Base-by-base conservation (phyloP, 2,329 filamentous ascomycete genomes). In the Pleomassaria siparia region DNA sequence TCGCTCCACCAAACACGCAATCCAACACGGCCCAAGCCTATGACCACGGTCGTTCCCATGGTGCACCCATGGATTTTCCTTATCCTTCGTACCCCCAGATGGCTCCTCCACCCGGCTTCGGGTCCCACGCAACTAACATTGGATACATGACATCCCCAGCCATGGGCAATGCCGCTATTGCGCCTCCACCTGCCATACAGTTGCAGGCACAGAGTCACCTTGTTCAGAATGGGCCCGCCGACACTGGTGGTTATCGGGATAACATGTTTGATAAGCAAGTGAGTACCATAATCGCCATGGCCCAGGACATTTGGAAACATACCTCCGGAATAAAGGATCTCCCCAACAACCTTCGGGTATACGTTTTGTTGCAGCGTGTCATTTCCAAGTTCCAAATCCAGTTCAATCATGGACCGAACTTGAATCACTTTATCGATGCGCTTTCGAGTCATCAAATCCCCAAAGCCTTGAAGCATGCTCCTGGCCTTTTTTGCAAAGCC, bases 351-450 rank as follows among this genome's bases (percentile, higher is more conserved):
- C 76, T 88, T 39, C 82, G 83, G 54, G 76, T 88, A 13, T 80
- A 81, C 50, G 78, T 83, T 39, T 74, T 88, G 9, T 76, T 91
- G 33, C 77, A 86, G 60, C 83, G 87, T 62, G 71, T 84, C 43
- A 75, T 80, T 46, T 76, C 77, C 45, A 76, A 75, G 28, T 89
- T 85, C 60, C 74, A 77, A 35, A 67, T 78, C 13, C 76, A 75
- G 40, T 89, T 85, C 63, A 72, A 72, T 13, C 76, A 83, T 50
- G 76, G 78, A 32, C 80, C 83, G 1, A 74, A 78, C 8, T 62
- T 91, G 26, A 69, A 80, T 78, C 47, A 84, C 82, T 66, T 78
- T 50, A 71, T 72, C 35, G 71, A 73, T 56, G 74, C 73, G 33
- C 61, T 77, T 49, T 70, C 68, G 24, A 73, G 65, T 41, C 69